Evolutionary conservation across 139 green algal species (phyloP).

Genomic region (Dunaliella primolecta): DNA sequence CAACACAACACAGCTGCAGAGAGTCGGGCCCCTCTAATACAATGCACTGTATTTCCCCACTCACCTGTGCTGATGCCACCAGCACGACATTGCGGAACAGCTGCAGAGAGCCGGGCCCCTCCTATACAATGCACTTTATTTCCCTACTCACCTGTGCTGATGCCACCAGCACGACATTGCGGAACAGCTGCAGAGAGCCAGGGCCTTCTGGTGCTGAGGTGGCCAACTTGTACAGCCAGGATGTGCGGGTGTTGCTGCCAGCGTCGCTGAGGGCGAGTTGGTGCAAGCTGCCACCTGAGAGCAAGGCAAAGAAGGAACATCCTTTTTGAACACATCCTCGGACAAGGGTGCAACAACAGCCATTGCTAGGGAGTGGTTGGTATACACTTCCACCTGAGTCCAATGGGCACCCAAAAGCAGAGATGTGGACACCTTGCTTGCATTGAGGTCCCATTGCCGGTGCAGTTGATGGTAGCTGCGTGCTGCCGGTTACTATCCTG

Average conservation of each 20-base stretch:
- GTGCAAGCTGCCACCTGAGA: constrained; percentile 43
- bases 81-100: constrained; percentile 3
- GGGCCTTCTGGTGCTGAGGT: background rate
- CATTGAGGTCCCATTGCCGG: too few relatives aligned
- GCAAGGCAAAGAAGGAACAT: too few relatives aligned
- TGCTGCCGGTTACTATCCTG: too few relatives aligned
- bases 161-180: constrained; percentile 1
- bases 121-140: too few relatives aligned
- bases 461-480: too few relatives aligned
- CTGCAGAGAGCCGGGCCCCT: background rate
- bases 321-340: too few relatives aligned
- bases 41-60: too few relatives aligned
- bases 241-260: constrained; percentile 2
- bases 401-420: too few relatives aligned
- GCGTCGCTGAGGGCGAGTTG: constrained; percentile 27
- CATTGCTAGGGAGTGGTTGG: too few relatives aligned
- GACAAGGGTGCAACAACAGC: too few relatives aligned
- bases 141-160: background rate
- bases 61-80: background rate
- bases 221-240: constrained; percentile 6
- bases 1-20: constrained; percentile 7
- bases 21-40: background rate
- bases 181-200: constrained; percentile 8
- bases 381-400: too few relatives aligned
- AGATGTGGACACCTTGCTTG: too few relatives aligned